phyloP scores from a whole-genome alignment of 139 green algal genomes.

The Coelastrella sp. region DNA sequence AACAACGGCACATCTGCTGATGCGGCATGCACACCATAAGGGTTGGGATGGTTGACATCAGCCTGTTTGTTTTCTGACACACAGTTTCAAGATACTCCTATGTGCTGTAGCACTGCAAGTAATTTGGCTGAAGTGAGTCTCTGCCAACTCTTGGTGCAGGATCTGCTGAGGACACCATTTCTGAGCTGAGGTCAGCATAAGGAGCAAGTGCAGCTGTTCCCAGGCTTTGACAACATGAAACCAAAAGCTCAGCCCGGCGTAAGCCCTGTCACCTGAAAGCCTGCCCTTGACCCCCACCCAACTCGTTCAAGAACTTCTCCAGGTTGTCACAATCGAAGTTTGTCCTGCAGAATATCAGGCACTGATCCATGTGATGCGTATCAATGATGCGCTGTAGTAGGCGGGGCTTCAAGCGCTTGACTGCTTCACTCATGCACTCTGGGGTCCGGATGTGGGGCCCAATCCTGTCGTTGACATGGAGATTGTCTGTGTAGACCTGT shows the following conservation, averaged over 20 bases:
- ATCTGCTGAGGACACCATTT: no score
- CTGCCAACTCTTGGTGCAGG: neutral
- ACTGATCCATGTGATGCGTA: conserved; percentile 65
- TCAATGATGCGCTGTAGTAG: conserved; percentile 79
- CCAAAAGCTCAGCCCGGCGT: no score
- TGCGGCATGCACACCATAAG: neutral
- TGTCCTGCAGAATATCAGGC: conserved; percentile 66
- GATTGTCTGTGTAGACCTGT: conserved; percentile 72
- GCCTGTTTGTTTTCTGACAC: neutral
- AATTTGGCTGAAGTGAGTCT: neutral
- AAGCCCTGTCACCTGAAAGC: neutral
- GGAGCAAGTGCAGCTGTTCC: neutral
- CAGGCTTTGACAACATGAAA: neutral
- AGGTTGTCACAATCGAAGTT: conserved; percentile 89
- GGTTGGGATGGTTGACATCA: neutral
- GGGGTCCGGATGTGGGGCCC: conserved; percentile 52
- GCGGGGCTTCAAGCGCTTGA: conserved; percentile 86
- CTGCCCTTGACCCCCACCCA: conserved; percentile 45
- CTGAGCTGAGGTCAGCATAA: neutral
- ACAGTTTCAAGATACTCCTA: no score
- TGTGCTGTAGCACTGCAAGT: neutral
- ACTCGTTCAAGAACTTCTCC: conserved; percentile 75
- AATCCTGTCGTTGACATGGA: conserved; percentile 68
- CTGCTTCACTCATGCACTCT: conserved; percentile 66
- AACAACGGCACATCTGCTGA: neutral